Evolutionary conservation across 768 basidiomycete species (phyloP), one percentile per base, ranked within the genome.

Genomic region (Agaricus subrufescens): DNA sequence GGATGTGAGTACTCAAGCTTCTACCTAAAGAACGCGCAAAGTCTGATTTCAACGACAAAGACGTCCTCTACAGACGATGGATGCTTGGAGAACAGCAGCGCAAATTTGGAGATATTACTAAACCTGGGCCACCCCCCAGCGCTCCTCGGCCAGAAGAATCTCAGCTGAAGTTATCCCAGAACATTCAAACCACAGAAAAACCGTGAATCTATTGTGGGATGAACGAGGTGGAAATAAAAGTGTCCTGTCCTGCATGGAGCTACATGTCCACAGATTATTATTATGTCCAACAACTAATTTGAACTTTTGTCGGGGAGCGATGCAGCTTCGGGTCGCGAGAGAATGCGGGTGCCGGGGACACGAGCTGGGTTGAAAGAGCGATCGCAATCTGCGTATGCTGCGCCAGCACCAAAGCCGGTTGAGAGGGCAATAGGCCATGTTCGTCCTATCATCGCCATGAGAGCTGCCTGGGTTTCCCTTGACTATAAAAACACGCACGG

Each of bases 331-430:
- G 70, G 60, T 44, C 69, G 69, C 46, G 79, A 76, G 62, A 93
- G 70, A 66, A 94, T 80, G 60, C 89, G 83, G 45, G 87, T 89
- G 58, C 93, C 93, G 19, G 92, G 86, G 69, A 94, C 82, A 64
- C 92, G 82, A 47, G 93, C 87, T 19, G 91, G 89, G 73, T 94
- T 94, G 83, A 95, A 96, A 14, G 89, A 87, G 49, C 92, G 84
- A 74, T 96, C 91, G 72, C 93, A 94, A 79, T 95, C 93, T 30
- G 90, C 86, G 67, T 92, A 94, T 29, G 93, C 91, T 51, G 85
- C 84, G 43, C 93, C 93, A 40, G 85, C 80, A 34, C 93, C 93
- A 67, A 94, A 94, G 37, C 93, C 93, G 5, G 90, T 89, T 14
- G 87, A 77, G 54, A 95, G 81, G 30, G 89, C 85, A 61, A 96